Percentiles rank a stretch among this genome's conserved stretches.
phyloP scores from a whole-genome alignment of 495 filamentous ascomycete genomes.

The Penicillium ochrochloron region DNA sequence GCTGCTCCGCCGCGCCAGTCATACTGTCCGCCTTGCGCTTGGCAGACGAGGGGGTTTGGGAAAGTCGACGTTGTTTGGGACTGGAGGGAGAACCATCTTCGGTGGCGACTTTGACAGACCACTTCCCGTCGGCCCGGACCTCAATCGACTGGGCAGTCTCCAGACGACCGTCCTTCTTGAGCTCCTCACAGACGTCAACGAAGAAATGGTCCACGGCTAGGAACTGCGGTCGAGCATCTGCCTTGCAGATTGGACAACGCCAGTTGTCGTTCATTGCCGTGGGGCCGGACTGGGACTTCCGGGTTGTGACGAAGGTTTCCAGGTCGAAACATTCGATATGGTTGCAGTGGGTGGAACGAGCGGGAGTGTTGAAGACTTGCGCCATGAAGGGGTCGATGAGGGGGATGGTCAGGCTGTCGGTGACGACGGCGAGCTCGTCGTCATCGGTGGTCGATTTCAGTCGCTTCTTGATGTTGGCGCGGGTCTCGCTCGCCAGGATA shows the following conservation, averaged over 20 bases:
- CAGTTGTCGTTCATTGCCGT: constrained; percentile 72
- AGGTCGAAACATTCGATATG: constrained; percentile 92
- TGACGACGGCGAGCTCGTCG: constrained; percentile 70
- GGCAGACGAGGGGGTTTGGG: not conserved
- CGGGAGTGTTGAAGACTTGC: constrained; percentile 70
- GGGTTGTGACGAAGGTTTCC: constrained; percentile 73
- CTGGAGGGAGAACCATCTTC: constrained; percentile 23
- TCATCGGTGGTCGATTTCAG: constrained; percentile 49
- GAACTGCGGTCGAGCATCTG: constrained; percentile 71
- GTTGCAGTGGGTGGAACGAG: constrained; percentile 61
- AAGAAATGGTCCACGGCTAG: constrained; percentile 76
- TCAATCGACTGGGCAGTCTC: constrained; percentile 59
- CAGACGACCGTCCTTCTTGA: constrained; percentile 45
- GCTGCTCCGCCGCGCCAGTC: not conserved
- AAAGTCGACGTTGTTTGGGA: not conserved
- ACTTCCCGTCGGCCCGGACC: constrained; percentile 61
- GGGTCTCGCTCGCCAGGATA: constrained; percentile 35
- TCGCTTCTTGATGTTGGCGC: constrained; percentile 42
- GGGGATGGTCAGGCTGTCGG: constrained; percentile 67
- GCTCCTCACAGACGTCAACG: constrained; percentile 53
- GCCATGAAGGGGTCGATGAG: constrained; percentile 78
- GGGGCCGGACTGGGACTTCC: constrained; percentile 51
- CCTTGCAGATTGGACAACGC: constrained; percentile 79
- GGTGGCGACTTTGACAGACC: constrained; percentile 48
- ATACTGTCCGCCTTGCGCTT: constrained; percentile 27